These are phyloP conservation scores for Puya raimondii DNA, from an alignment of 176 grass and related monocot species.

Conservation along the genomic window DNA sequence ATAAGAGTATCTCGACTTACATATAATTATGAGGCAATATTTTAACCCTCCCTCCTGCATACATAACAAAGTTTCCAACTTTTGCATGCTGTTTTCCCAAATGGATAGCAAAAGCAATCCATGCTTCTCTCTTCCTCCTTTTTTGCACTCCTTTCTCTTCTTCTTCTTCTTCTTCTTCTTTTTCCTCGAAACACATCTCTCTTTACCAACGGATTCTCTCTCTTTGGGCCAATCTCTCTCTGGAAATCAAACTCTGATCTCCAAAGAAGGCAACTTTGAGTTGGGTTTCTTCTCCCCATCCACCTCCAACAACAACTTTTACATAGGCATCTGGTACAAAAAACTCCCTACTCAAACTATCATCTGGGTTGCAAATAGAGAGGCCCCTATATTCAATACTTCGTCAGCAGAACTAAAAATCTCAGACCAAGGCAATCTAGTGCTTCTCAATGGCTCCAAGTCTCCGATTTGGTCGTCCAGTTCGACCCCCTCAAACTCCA, in stretches of 20 bases:
- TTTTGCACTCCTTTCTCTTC: neutral
- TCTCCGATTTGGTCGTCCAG: conserved; percentile 37
- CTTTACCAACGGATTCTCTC: conserved; percentile 11
- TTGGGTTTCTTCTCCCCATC: conserved; percentile 31
- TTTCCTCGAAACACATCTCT: conserved; percentile 17
- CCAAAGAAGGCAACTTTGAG: conserved; percentile 22
- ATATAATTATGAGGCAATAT: no score
- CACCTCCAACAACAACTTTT: conserved; percentile 24
- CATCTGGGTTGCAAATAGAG: conserved; percentile 45
- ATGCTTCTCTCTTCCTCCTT: neutral
- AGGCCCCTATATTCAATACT: conserved; percentile 16
- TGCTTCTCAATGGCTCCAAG: conserved; percentile 17
- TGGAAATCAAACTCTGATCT: conserved; percentile 13
- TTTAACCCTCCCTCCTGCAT: no score
- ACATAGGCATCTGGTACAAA: conserved; percentile 54
- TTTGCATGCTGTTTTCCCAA: neutral
- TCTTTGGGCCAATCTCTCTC: conserved; percentile 17
- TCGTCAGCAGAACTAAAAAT: conserved; percentile 29
- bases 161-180: conserved; percentile 18
- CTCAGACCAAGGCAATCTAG: conserved; percentile 28
- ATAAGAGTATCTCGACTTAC: no score
- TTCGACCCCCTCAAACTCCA: neutral
- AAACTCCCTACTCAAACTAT: conserved; percentile 15
- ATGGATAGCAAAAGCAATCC: conserved; percentile 6
- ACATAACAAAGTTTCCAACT: conserved; percentile 7